Evolutionary conservation across 345 rosid species (phyloP), one percentile per base, ranked within the genome.

Genomic region (Bruguiera gymnorhiza): DNA sequence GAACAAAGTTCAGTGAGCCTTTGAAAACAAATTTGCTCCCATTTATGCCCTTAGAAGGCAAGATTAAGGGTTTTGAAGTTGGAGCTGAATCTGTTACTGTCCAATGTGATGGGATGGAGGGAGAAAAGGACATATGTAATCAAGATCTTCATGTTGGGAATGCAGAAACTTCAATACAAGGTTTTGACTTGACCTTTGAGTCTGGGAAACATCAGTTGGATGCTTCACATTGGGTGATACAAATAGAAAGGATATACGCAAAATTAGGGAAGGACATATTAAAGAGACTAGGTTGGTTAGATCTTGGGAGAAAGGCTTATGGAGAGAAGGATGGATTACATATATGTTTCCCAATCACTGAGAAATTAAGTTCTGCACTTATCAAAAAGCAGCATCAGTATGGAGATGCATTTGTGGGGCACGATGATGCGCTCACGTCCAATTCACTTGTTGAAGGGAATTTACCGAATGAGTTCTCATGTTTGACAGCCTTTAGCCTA

Each of bases 271-370:
- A 94, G 79, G 98, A 89, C 82, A 75, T 87, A 7, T 76, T 94
- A 81, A 94, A 89, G 86, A 88, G 73, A 67, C 86, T 86, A 58
- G 89, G 97, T 61, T 94, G 98, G 98, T 79, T 94, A 79, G 96
- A 91, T 78, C 89, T 83, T 54, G 80, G 80, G 70, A 91, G 97
- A 76, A 94, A 91, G 72, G 90, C 80, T 50, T 81, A 77, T 66
- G 75, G 85, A 46, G 62, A 55, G 65, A 82, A 73, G 58, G 83
- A 85, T 73, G 89, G 90, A 58, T 70, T 77, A 52, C 80, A 70
- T 68, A 83, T 91, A 52, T 89, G 86, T 79, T 91, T 94, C 79
- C 98, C 97, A 5, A 86, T 94, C 82, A 91, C 84, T 21, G 83
- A 85, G 70, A 83, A 72, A 23, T 89, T 94, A 67, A 75, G 65